Evolutionary conservation across 164 flowering plant genomes (phyloP).

Genomic region (Nymphaea thermarum): DNA sequence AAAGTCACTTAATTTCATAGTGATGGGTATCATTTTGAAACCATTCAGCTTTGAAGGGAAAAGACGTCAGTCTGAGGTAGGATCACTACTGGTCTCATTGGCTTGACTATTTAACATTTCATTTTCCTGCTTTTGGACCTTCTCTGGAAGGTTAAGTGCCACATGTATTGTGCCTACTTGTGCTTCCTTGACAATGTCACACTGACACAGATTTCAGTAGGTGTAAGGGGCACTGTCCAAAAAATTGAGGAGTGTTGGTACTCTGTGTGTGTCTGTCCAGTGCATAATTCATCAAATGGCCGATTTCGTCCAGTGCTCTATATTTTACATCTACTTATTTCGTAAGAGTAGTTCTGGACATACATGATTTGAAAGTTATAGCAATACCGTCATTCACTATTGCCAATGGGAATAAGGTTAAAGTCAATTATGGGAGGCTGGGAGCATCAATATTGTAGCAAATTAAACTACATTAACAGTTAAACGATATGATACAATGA

Average conservation of each 20-base stretch:
- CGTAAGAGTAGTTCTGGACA: no score
- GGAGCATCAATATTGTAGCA: no score
- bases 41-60: constrained; percentile 94
- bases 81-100: constrained; percentile 2
- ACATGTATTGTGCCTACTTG: not conserved
- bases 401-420: no score
- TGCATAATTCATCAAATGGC: no score
- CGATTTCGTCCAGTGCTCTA: no score
- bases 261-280: no score
- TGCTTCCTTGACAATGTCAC: not conserved
- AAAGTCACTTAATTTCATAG: constrained; percentile 45
- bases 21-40: constrained; percentile 49
- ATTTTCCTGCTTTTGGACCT: not conserved
- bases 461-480: no score
- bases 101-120: not conserved
- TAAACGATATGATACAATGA: no score
- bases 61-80: constrained; percentile 81
- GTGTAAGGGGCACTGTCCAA: not conserved
- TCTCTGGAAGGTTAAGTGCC: not conserved
- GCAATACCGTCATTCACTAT: no score
- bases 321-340: no score
- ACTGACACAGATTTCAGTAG: not conserved
- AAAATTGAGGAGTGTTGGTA: not conserved
- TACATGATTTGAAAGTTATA: no score
- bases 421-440: no score